A percentile compares a stretch with the other conserved stretches of the same genome.
phyloP scores from a whole-genome alignment of 805 yeast species.

The Candida montana region DNA sequence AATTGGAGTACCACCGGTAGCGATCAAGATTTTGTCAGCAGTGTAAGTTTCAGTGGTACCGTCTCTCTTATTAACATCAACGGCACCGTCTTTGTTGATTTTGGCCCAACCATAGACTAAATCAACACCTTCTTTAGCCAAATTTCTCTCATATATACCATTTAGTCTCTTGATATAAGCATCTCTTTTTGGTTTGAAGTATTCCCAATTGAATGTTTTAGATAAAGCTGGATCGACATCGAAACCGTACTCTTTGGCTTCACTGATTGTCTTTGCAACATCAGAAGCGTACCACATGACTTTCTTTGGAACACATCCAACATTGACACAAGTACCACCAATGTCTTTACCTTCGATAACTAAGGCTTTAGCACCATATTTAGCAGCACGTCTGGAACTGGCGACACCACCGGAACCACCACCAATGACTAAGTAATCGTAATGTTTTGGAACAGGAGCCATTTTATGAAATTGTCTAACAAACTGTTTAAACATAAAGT shows the following conservation, averaged over 20 bases:
- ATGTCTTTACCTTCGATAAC: constrained; percentile 74
- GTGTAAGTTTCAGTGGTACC: constrained; percentile 53
- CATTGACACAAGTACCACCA: constrained; percentile 99
- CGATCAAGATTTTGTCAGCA: constrained; percentile 80
- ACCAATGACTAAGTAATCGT: constrained; percentile 91
- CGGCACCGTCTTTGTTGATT: constrained; percentile 63
- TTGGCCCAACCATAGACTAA: constrained; percentile 81
- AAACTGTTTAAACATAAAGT: constrained; percentile 10
- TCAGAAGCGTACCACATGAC: constrained; percentile 98
- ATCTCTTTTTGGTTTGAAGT: constrained; percentile 82
- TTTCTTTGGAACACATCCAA: constrained; percentile 98
- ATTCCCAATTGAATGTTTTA: constrained; percentile 74
- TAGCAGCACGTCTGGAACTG: constrained; percentile 95
- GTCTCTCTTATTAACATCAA: constrained; percentile 71
- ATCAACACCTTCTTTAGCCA: constrained; percentile 86
- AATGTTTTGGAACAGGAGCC: constrained; percentile 60
- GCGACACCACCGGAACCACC: constrained; percentile 99
- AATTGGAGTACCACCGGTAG: constrained; percentile 88
- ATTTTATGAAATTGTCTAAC: constrained; percentile 29
- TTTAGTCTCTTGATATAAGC: constrained; percentile 84
- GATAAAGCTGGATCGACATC: constrained; percentile 47
- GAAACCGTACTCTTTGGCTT: constrained; percentile 83
- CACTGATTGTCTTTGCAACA: constrained; percentile 65
- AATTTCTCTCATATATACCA: constrained; percentile 87
- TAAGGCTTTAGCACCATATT: constrained; percentile 83